Conservation (phyloP, 768 basidiomycete species). For the Galerina sulciceps region DNA sequence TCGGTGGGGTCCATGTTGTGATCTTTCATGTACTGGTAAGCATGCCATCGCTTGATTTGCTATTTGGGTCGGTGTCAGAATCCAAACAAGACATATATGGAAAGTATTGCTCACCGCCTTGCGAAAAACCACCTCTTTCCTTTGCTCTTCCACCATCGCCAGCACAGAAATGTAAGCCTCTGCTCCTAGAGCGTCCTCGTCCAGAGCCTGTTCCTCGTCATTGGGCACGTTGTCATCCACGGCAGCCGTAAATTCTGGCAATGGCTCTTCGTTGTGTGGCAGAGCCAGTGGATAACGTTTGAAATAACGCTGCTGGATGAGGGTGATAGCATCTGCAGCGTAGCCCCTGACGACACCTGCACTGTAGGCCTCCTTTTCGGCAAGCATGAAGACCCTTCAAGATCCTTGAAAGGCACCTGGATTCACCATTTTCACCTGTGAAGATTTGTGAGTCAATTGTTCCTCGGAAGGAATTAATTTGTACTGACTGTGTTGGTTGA, state of each 20-base stretch:
- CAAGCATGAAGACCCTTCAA: background rate
- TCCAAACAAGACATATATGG: background rate
- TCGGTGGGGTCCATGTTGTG: slow-evolving; percentile 4
- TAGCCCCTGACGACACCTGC: background rate
- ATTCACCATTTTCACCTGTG: background rate
- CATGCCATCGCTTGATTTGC: slow-evolving; percentile 11
- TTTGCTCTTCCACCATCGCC: background rate
- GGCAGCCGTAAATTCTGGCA: background rate
- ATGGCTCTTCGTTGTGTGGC: slow-evolving; percentile 4
- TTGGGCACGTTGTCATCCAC: background rate
- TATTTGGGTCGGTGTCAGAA: background rate
- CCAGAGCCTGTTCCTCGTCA: background rate
- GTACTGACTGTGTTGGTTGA: too few species aligned
- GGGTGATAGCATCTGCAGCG: background rate
- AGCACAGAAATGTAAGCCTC: background rate
- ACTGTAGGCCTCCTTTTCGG: background rate
- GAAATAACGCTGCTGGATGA: slow-evolving; percentile 10
- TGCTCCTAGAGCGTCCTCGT: background rate
- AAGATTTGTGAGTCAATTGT: too few species aligned
- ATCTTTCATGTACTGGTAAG: background rate
- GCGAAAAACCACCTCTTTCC: background rate
- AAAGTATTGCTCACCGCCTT: background rate
- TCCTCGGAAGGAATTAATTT: too few species aligned
- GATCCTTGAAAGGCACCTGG: background rate
- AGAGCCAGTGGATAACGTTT: slow-evolving; percentile 5